Base-by-base conservation (phyloP, 495 filamentous ascomycete genomes). In the Halenospora varia region DNA sequence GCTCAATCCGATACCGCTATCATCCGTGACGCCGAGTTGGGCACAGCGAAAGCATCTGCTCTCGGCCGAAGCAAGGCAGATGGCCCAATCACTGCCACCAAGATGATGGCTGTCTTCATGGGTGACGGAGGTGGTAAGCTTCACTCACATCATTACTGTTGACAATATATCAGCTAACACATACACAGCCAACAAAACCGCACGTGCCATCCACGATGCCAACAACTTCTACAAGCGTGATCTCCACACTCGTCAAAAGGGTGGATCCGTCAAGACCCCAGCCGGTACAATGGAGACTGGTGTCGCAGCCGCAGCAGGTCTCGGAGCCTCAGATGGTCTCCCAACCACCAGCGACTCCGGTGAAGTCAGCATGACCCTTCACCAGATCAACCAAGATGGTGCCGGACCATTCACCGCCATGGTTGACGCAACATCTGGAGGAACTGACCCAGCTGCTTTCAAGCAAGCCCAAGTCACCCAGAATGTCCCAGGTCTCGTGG, bases 31-130 rank as follows among this genome's bases (percentile, higher is more conserved):
- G 62, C 64, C 29, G 73, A 76, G 56, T 69, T 76, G 50, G 55
- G 56, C 23, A 64, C 53, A 17, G 61, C 63, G 51, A 67, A 73
- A 40, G 76, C 72, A 20, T 72, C 75, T 22, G 72, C 80, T 19
- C 70, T 83, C 9, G 80, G 80, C 18, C 76, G 80, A 18, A 83
- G 79, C 19, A 68, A 78, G 39, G 75, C 73, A 55, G 76, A 73
- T 52, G 77, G 80, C 0, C 76, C 78, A 23, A 68, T 83, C 56
- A 73, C 79, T 26, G 65, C 71, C 11, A 68, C 66, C 0, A 62
- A 52, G 46, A 73, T 73, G 65, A 64, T 76, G 22, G 44, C 66
- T 35, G 67, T 45, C 56, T 76, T 76, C 57, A 74, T 74, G 71
- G 65, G 66, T 26, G 56, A 25, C 4, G 44, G 6, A 13, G 17